phyloP scores from a whole-genome alignment of 768 basidiomycete species.

The Kockovaella imperatae region DNA sequence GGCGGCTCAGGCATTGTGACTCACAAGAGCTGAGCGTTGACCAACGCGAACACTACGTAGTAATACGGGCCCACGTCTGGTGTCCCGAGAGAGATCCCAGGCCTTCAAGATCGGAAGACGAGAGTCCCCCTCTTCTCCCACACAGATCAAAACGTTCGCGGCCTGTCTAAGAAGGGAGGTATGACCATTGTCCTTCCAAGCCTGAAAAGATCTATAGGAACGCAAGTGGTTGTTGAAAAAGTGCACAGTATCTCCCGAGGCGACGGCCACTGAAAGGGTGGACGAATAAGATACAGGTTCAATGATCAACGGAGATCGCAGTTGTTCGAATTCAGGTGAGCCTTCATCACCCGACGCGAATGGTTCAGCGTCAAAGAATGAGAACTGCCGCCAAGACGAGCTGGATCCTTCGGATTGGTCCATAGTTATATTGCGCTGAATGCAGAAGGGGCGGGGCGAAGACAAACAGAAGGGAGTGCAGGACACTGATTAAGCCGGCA shows the following conservation, averaged over 20 bases:
- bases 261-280: slow-evolving; percentile 31
- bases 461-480: slow-evolving; percentile 1
- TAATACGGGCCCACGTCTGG: slow-evolving; percentile 60
- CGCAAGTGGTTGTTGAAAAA: slow-evolving; percentile 35
- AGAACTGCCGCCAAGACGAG: slow-evolving; percentile 85
- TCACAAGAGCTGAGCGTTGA: slow-evolving; percentile 70
- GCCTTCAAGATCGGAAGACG: slow-evolving; percentile 55
- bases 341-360: slow-evolving; percentile 70
- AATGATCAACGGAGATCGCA: slow-evolving; percentile 29
- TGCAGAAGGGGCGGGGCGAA: background rate
- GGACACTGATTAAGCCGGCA: too few species aligned
- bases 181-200: slow-evolving; percentile 39
- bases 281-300: slow-evolving; percentile 30
- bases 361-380: slow-evolving; percentile 72
- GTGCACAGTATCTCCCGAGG: slow-evolving; percentile 26
- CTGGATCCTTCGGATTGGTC: too few species aligned
- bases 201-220: slow-evolving; percentile 21
- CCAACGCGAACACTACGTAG: slow-evolving; percentile 68
- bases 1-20: slow-evolving; percentile 18
- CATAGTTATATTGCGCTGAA: too few species aligned
- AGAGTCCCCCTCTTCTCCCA: slow-evolving; percentile 53
- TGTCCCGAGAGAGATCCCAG: slow-evolving; percentile 71
- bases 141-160: slow-evolving; percentile 71
- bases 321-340: slow-evolving; percentile 15
- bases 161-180: slow-evolving; percentile 59